Conservation (phyloP, 2,329 filamentous ascomycete genomes). For the Davidsoniella eucalypti region DNA sequence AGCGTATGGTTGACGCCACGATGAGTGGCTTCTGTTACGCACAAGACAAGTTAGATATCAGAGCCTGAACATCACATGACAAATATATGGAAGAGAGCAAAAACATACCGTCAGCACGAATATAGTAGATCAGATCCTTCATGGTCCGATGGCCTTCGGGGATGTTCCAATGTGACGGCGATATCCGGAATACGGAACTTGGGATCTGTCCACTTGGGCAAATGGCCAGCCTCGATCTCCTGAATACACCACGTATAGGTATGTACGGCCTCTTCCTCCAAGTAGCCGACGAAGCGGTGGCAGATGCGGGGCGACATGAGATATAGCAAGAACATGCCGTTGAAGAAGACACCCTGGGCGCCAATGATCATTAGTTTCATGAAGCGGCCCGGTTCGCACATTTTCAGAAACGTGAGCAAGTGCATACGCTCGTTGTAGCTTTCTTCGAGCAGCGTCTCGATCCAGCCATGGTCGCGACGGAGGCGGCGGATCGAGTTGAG, state of each 20-base stretch:
- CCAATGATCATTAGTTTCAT: conserved; percentile 86
- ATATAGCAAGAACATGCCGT: conserved; percentile 78
- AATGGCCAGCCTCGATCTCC: conserved; percentile 69
- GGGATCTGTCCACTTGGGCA: conserved; percentile 61
- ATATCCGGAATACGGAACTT: conserved; percentile 71
- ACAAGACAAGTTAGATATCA: background rate
- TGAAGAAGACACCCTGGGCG: conserved; percentile 94
- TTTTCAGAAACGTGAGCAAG: conserved; percentile 79
- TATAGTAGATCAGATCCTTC: conserved; percentile 74
- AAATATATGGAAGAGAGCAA: background rate
- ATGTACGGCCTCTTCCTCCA: conserved; percentile 92
- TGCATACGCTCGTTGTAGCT: conserved; percentile 92
- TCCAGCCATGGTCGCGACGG: conserved; percentile 92
- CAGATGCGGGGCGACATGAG: conserved; percentile 73
- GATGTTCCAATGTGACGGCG: conserved; percentile 83
- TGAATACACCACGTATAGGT: conserved; percentile 83
- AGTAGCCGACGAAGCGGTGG: conserved; percentile 90
- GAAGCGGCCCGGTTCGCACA: conserved; percentile 59
- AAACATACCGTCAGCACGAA: conserved; percentile 48
- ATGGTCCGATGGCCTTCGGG: conserved; percentile 68
- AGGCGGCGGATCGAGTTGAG: conserved; percentile 68
- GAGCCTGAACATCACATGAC: background rate
- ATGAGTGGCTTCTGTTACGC: conserved; percentile 55
- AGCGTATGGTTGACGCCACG: conserved; percentile 93
- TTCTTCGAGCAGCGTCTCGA: conserved; percentile 80